Evolutionary conservation across 2,329 filamentous ascomycete genomes (phyloP).

Genomic region (Sporothrix euskadiensis): DNA sequence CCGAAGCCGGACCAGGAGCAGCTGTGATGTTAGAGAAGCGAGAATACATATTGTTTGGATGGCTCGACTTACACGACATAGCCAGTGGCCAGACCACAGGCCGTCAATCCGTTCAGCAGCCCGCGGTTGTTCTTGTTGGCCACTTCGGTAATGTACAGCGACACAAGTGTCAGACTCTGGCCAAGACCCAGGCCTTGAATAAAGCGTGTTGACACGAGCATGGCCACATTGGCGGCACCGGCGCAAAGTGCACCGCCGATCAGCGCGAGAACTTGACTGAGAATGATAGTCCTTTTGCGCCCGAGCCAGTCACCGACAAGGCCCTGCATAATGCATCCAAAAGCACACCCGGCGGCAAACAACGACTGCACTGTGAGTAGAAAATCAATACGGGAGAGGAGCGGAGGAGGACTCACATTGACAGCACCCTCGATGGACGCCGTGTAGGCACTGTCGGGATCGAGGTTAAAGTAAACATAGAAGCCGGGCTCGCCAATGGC

Average conservation of each 20-base stretch:
- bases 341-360: neutral
- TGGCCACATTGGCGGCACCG: conserved; percentile 24
- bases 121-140: conserved; percentile 28
- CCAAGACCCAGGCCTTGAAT: conserved; percentile 24
- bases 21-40: neutral
- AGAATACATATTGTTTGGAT: too few relatives aligned
- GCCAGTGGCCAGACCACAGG: conserved; percentile 22
- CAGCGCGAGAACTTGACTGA: conserved; percentile 9
- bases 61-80: conserved; percentile 18
- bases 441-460: conserved; percentile 21
- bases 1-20: conserved; percentile 21
- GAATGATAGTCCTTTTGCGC: neutral
- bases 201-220: conserved; percentile 23
- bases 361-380: neutral
- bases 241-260: conserved; percentile 24
- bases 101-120: conserved; percentile 24
- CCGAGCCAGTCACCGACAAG: conserved; percentile 1
- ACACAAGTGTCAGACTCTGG: conserved; percentile 25
- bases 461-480: conserved; percentile 26
- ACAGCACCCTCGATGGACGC: conserved; percentile 23
- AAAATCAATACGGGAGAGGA: neutral
- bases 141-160: conserved; percentile 26
- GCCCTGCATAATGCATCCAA: neutral
- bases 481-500: conserved; percentile 26
- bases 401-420: neutral